Evolutionary conservation across 2,329 filamentous ascomycete species (phyloP).

Genomic region (Tolypocladium paradoxum): DNA sequence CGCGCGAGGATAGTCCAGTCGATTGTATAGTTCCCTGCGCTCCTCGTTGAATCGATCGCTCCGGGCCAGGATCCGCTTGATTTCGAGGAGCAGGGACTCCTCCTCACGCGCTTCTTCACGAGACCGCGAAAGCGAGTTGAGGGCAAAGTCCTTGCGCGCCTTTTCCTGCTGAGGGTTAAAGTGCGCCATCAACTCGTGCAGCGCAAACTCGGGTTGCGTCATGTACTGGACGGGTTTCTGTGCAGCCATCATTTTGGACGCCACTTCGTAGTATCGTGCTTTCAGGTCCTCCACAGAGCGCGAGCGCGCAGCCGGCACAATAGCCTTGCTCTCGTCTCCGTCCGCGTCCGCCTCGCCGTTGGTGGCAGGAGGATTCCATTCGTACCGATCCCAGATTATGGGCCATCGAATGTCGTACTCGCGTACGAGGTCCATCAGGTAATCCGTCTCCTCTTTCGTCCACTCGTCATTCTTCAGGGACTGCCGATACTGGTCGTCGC

Average conservation of each 20-base stretch:
- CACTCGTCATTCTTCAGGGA: constrained; percentile 67
- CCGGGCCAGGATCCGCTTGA: constrained; percentile 82
- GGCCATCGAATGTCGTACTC: constrained; percentile 87
- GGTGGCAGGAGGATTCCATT: constrained; percentile 45
- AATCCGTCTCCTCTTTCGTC: constrained; percentile 90
- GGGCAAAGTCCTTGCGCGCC: constrained; percentile 73
- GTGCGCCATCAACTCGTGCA: constrained; percentile 76
- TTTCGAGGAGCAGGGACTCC: constrained; percentile 75
- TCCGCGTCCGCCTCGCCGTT: constrained; percentile 34
- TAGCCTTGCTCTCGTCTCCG: constrained; percentile 38
- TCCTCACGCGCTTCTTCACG: constrained; percentile 89
- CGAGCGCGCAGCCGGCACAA: constrained; percentile 39
- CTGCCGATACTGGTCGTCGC: constrained; percentile 73
- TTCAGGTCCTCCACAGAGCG: constrained; percentile 87
- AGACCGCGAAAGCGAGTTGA: constrained; percentile 65
- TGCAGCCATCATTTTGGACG: constrained; percentile 69
- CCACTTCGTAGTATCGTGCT: constrained; percentile 78
- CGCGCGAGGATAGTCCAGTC: constrained; percentile 69
- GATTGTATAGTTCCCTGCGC: constrained; percentile 73
- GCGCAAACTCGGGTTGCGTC: constrained; percentile 71
- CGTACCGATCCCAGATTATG: constrained; percentile 85
- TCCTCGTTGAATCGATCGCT: constrained; percentile 82
- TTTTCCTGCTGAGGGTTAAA: constrained; percentile 76
- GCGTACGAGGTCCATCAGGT: constrained; percentile 62
- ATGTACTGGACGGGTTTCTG: constrained; percentile 76